A percentile compares a stretch with the other conserved stretches of the same genome.
These are phyloP conservation scores for Elongisporangium anandrum DNA, from an alignment of 352 stramenopile genomes.

Conservation along the genomic window DNA sequence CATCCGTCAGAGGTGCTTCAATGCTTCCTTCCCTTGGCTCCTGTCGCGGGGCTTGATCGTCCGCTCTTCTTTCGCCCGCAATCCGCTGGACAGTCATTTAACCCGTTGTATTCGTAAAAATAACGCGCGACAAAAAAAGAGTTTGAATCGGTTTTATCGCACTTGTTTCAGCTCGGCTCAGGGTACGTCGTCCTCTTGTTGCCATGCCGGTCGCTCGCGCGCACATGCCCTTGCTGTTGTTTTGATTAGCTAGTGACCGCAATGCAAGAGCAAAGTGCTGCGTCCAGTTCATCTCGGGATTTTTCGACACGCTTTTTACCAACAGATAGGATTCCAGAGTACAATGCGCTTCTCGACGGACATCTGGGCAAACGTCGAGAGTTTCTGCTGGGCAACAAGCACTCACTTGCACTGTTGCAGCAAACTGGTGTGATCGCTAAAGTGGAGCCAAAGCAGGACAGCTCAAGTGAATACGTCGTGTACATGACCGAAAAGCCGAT, in stretches of 20 bases:
- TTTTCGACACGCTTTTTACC: constrained; percentile 69
- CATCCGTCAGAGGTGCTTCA: constrained; percentile 33
- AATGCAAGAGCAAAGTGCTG: constrained; percentile 6
- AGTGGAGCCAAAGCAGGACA: constrained; percentile 36
- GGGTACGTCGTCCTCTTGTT: background rate
- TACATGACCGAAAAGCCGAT: constrained; percentile 50
- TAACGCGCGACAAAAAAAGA: background rate
- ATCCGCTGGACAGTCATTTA: constrained; percentile 15
- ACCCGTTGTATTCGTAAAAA: constrained; percentile 58
- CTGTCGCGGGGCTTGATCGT: constrained; percentile 30
- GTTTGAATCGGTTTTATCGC: constrained; percentile 1
- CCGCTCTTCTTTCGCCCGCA: constrained; percentile 20
- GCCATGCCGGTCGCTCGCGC: background rate
- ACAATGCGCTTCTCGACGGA: constrained; percentile 64
- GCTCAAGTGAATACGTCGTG: constrained; percentile 71
- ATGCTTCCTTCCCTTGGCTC: constrained; percentile 38
- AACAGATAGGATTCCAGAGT: constrained; percentile 61
- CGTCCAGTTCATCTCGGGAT: background rate
- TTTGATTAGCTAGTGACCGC: background rate
- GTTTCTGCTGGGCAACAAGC: constrained; percentile 58
- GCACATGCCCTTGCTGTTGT: background rate
- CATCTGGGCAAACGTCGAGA: constrained; percentile 59
- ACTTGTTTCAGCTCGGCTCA: background rate
- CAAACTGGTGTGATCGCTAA: constrained; percentile 57
- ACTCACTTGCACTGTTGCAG: constrained; percentile 51